phyloP scores from a whole-genome alignment of 2,329 filamentous ascomycete species.

The Cladosporium halotolerans region DNA sequence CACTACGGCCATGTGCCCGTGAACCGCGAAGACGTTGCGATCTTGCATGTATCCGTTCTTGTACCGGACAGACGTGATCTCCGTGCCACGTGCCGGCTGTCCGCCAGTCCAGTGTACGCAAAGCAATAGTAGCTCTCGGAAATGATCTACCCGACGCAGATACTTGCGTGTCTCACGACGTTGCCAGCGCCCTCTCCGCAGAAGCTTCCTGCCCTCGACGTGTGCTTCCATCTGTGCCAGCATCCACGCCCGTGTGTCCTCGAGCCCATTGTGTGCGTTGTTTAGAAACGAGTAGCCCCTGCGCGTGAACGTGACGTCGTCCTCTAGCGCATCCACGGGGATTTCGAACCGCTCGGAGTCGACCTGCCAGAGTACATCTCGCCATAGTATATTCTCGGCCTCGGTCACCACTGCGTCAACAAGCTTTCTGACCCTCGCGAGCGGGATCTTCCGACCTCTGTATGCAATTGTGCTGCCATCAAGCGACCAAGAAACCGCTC shows the following conservation, averaged over 20 bases:
- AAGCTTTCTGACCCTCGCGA: constrained; percentile 17
- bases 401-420: constrained; percentile 14
- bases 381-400: constrained; percentile 15
- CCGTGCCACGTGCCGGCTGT: constrained; percentile 14
- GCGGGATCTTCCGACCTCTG: not conserved
- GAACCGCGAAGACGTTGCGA: constrained; percentile 14
- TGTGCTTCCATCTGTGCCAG: constrained; percentile 18
- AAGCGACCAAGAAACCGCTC: not conserved
- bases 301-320: constrained; percentile 18
- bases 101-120: constrained; percentile 17
- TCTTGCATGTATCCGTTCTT: constrained; percentile 14
- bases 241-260: not conserved
- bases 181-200: not conserved
- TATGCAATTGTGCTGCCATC: not conserved
- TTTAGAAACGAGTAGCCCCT: constrained; percentile 17
- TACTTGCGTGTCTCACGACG: constrained; percentile 1
- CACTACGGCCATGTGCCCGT: constrained; percentile 15
- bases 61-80: constrained; percentile 14
- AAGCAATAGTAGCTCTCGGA: constrained; percentile 14
- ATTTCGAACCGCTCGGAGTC: constrained; percentile 15
- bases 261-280: constrained; percentile 15
- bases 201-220: constrained; percentile 3
- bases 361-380: constrained; percentile 16
- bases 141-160: constrained; percentile 12
- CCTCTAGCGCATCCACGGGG: constrained; percentile 14